phyloP scores from a whole-genome alignment of 192 early-diverging fungal species.

The Coemansia sp. region DNA sequence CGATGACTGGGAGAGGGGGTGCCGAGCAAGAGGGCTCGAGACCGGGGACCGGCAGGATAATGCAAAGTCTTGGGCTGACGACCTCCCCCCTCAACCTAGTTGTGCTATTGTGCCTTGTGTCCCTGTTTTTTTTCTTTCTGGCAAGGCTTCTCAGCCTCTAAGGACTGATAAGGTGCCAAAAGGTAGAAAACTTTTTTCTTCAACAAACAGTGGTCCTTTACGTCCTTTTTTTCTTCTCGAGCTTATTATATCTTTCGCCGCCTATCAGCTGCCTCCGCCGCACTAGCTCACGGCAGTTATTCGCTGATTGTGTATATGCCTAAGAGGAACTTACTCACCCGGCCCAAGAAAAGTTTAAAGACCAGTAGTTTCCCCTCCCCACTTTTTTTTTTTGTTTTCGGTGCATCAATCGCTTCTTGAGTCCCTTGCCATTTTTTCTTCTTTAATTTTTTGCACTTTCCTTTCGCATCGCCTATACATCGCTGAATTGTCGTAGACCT shows the following conservation, averaged over 20 bases:
- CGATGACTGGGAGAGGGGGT: background rate
- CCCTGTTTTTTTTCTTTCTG: background rate
- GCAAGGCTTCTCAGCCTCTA: background rate
- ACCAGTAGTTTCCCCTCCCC: slow-evolving; percentile 9
- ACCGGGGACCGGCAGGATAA: slow-evolving; percentile 11
- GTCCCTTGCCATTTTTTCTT: slow-evolving; percentile 8
- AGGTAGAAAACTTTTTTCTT: background rate
- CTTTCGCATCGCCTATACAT: slow-evolving; percentile 6
- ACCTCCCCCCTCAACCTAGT: background rate
- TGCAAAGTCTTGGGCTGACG: background rate
- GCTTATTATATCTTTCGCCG: background rate
- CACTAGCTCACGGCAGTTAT: background rate
- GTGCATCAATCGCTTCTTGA: background rate
- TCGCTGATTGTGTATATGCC: slow-evolving; percentile 1
- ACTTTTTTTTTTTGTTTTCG: background rate
- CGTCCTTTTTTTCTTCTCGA: background rate
- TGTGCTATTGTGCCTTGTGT: background rate
- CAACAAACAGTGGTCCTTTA: background rate
- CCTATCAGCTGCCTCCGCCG: background rate
- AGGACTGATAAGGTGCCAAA: slow-evolving; percentile 1
- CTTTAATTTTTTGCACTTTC: background rate
- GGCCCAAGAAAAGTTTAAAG: slow-evolving; percentile 12
- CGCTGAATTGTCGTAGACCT: background rate
- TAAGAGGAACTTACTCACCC: background rate
- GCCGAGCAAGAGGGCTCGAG: background rate